These are phyloP conservation scores for Rhizopus arrhizus DNA, from an alignment of 371 early-diverging fungal species.

Conservation along the genomic window DNA sequence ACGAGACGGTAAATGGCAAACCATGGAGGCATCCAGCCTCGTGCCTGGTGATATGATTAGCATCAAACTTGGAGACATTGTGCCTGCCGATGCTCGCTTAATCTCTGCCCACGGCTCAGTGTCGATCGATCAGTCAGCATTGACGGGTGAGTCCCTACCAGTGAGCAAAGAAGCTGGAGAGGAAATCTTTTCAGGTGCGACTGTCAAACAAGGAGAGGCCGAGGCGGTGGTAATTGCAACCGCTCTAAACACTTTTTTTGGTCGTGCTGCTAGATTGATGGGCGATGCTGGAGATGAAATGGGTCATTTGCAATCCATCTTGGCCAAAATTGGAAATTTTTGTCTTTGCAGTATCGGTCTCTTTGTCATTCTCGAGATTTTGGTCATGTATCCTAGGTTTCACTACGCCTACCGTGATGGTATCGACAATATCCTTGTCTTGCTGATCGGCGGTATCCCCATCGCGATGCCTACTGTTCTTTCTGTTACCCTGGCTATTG, in stretches of 20 bases:
- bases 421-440: conserved; percentile 65
- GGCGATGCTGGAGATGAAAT: conserved; percentile 72
- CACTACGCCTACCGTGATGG: conserved; percentile 61
- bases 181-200: conserved; percentile 69
- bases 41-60: conserved; percentile 74
- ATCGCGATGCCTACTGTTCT: conserved; percentile 77
- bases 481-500: conserved; percentile 91
- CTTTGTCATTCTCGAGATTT: conserved; percentile 72
- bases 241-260: conserved; percentile 82
- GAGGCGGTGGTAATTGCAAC: conserved; percentile 80
- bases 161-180: conserved; percentile 64
- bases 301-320: conserved; percentile 79
- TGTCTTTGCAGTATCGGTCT: conserved; percentile 67
- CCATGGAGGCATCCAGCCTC: conserved; percentile 49
- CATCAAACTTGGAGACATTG: conserved; percentile 70
- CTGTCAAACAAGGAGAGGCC: conserved; percentile 88
- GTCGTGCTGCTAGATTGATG: conserved; percentile 78
- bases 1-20: conserved; percentile 49
- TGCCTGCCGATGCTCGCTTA: conserved; percentile 69
- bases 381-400: conserved; percentile 77
- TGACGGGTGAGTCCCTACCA: conserved; percentile 78
- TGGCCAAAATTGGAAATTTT: conserved; percentile 87
- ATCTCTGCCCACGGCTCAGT: conserved; percentile 49
- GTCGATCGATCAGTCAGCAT: conserved; percentile 71
- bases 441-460: conserved; percentile 72